phyloP scores from a whole-genome alignment of 345 rosid species.

The Streptanthus diversifolius region DNA sequence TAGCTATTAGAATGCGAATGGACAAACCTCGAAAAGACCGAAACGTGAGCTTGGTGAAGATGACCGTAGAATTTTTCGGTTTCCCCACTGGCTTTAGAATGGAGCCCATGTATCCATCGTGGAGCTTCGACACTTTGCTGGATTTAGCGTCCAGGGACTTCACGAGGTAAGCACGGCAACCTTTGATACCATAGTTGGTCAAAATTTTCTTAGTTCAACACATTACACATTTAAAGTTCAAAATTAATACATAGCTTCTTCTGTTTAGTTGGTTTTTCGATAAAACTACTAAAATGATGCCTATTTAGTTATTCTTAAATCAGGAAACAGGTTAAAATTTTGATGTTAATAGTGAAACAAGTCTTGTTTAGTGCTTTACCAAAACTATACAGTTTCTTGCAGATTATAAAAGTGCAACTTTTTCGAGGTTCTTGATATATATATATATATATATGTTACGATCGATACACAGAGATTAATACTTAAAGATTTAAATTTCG shows the following conservation, averaged over 20 bases:
- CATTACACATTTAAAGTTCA: slow-evolving; percentile 12
- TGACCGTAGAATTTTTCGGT: background rate
- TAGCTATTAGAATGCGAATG: slow-evolving; percentile 50
- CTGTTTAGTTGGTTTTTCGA: background rate
- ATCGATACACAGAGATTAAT: too few species aligned
- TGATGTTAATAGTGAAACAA: background rate
- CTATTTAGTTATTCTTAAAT: background rate
- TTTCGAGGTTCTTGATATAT: too few species aligned
- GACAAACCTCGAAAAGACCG: slow-evolving; percentile 58
- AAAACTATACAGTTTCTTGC: too few species aligned
- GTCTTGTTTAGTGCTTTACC: background rate
- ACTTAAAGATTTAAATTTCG: too few species aligned
- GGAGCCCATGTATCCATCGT: slow-evolving; percentile 52
- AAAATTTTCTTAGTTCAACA: too few species aligned
- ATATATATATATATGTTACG: too few species aligned
- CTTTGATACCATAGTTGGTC: slow-evolving; percentile 61
- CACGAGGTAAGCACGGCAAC: slow-evolving; percentile 51
- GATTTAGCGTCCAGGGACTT: slow-evolving; percentile 46
- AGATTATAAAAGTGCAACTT: too few species aligned
- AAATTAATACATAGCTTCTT: background rate
- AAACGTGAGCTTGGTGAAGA: slow-evolving; percentile 35
- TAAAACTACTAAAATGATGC: background rate
- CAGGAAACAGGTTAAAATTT: background rate
- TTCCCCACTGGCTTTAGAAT: slow-evolving; percentile 41
- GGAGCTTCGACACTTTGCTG: slow-evolving; percentile 45